Base-by-base conservation (phyloP, 306 rosid species). In the Morella rubra region DNA sequence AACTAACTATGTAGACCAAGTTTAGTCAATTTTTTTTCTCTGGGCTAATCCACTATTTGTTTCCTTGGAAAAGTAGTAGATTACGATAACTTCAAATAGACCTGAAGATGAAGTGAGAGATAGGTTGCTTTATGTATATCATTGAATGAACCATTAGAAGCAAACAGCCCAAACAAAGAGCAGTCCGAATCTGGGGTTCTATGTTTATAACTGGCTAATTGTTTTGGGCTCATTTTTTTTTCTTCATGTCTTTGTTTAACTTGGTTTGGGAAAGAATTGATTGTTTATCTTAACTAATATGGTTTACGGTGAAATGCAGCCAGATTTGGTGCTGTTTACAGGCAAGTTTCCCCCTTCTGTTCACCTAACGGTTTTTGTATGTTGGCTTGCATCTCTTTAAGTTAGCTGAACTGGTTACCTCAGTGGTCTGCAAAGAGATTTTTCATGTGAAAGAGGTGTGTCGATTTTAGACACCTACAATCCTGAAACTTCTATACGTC, bases 311-410 rank as follows among this genome's bases (percentile, higher is more conserved):
- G 78, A 71, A 86, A 7, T 89, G 98, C 98, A 94, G 98, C 96
- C 97, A 59, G 97, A 94, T 88, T 81, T 94, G 97, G 97, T 94
- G 87, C 93, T 94, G 78, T 94, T 94, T 78, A 92, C 98, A 92
- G 98, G 98, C 92, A 87, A 85, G 96, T 86, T 77, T 77, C 81
- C 1, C 64, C 77, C 74, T 69, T 51, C 65, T 56, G 68, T 73
- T 79, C 66, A 68, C 74, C 87, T 78, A 72, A 69, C 50, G 75
- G 62, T 51, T 47, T 8, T 50, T 64, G 73, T 58, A 70, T 42
- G 55, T 74, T 78, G 45, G 71, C 44, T 74, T 72, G 72, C 69
- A 65, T 81, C 70, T 47, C 61, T 77, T 59, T 32, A 49, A 19
- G 71, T 67, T 67, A 65, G 73, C 22, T 81, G 40, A 69, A 59